Base-by-base conservation (phyloP, 2,329 filamentous ascomycete genomes). In the Aureobasidium sp. region DNA sequence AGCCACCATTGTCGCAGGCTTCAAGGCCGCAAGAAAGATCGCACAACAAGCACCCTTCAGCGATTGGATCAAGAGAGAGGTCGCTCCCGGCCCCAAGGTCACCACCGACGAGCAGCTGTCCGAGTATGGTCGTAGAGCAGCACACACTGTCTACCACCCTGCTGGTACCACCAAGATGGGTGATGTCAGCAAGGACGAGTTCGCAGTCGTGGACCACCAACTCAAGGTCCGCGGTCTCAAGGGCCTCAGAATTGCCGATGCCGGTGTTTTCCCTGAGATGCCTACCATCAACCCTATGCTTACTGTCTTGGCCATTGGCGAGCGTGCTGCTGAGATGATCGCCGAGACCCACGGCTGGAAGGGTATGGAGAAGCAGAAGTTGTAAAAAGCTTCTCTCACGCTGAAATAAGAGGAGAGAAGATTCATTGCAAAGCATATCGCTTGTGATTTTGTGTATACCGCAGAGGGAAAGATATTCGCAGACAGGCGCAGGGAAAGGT, bases 121-220 rank as follows among this genome's bases (percentile, higher is more conserved):
- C 73, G 86, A 91, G 77, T 96, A 96, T 74, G 91, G 88, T 39
- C 84, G 91, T 51, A 83, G 85, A 50, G 91, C 83, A 5, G 90
- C 90, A 5, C 91, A 96, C 75, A 96, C 91, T 1, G 90, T 96
- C 34, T 96, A 96, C 76, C 91, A 96, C 75, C 91, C 91, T 0
- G 88, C 89, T 13, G 91, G 91, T 58, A 96, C 91, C 20, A 94
- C 90, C 61, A 91, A 91, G 81, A 96, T 96, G 91, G 90, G 90
- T 37, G 86, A 92, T 70, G 76, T 88, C 5, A 74, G 73, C 62
- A 82, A 78, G 59, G 89, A 95, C 72, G 77, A 83, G 55, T 77
- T 87, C 73, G 90, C 90, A 5, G 91, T 96, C 23, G 91, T 95
- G n/a, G 88, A 94, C 71, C 81, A 82, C 29, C 79, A 87, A 71